phyloP scores from a whole-genome alignment of 1,139 yeast genomes.

The Sugiyamaella castrensis region DNA sequence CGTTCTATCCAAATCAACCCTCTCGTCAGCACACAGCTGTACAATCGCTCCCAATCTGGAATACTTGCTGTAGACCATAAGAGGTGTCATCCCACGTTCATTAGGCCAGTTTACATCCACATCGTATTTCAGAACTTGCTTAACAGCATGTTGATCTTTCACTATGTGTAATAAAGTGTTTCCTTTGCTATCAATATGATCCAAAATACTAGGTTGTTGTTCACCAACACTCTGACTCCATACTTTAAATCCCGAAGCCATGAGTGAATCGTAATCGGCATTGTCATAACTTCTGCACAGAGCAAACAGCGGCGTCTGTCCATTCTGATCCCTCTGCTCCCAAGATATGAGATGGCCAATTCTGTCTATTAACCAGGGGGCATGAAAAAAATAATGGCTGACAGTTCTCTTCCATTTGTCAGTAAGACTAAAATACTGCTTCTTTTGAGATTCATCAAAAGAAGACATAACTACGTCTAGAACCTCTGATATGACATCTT shows the following conservation, averaged over 20 bases:
- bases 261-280: conserved; percentile 52
- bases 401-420: conserved; percentile 56
- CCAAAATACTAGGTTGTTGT: conserved; percentile 31
- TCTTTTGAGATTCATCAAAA: conserved; percentile 47
- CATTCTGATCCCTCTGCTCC: conserved; percentile 62
- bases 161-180: conserved; percentile 76
- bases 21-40: conserved; percentile 31
- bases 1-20: conserved; percentile 32
- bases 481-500: conserved; percentile 48
- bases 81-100: conserved; percentile 59
- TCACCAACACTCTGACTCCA: conserved; percentile 22
- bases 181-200: conserved; percentile 71
- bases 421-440: conserved; percentile 47
- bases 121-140: conserved; percentile 42
- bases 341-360: conserved; percentile 66
- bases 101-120: conserved; percentile 65
- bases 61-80: conserved; percentile 68
- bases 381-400: conserved; percentile 74
- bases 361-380: conserved; percentile 49
- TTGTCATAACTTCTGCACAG: conserved; percentile 83
- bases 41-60: conserved; percentile 59
- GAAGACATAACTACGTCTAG: conserved; percentile 47
- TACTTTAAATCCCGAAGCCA: conserved; percentile 47
- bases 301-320: conserved; percentile 78
- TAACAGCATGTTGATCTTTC: conserved; percentile 41